Conservation (phyloP, 1,139 yeast species). For the Martiniozyma asiatica region DNA sequence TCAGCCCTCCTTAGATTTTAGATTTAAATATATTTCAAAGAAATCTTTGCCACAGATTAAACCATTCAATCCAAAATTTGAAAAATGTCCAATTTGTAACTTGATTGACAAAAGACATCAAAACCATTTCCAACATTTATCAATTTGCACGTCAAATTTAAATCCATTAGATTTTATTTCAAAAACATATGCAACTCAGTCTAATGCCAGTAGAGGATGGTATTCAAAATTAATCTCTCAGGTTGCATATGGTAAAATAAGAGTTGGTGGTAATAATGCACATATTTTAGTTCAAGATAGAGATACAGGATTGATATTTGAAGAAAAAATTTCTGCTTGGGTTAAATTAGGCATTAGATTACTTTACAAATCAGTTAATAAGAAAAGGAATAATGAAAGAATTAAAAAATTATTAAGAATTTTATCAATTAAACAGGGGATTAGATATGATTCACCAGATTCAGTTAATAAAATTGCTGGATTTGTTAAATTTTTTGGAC, state of each 20-base stretch:
- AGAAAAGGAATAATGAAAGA: slow-evolving; percentile 34
- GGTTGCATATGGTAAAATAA: slow-evolving; percentile 78
- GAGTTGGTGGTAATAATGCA: slow-evolving; percentile 84
- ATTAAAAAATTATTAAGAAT: slow-evolving; percentile 42
- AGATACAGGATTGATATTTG: slow-evolving; percentile 72
- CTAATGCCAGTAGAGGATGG: slow-evolving; percentile 83
- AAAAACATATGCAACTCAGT: slow-evolving; percentile 66
- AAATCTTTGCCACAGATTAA: slow-evolving; percentile 2
- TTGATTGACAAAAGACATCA: slow-evolving; percentile 13
- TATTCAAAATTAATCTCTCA: slow-evolving; percentile 72
- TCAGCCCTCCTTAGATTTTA: slow-evolving; percentile 44
- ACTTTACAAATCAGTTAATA: slow-evolving; percentile 61
- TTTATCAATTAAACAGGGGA: slow-evolving; percentile 71
- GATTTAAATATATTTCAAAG: slow-evolving; percentile 46
- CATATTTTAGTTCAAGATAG: slow-evolving; percentile 91
- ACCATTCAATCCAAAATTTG: slow-evolving; percentile 7
- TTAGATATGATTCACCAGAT: slow-evolving; percentile 60
- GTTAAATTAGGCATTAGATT: slow-evolving; percentile 80
- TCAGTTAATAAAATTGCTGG: slow-evolving; percentile 61
- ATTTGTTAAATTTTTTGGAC: slow-evolving; percentile 69
- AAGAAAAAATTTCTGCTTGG: slow-evolving; percentile 85
- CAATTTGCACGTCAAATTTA: slow-evolving; percentile 63
- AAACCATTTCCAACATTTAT: slow-evolving; percentile 76
- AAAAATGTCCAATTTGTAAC: slow-evolving; percentile 10
- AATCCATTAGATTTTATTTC: slow-evolving; percentile 30